Evolutionary conservation across 345 rosid species (phyloP), one percentile per base, ranked within the genome.

Genomic region (Fremontodendron californicum): DNA sequence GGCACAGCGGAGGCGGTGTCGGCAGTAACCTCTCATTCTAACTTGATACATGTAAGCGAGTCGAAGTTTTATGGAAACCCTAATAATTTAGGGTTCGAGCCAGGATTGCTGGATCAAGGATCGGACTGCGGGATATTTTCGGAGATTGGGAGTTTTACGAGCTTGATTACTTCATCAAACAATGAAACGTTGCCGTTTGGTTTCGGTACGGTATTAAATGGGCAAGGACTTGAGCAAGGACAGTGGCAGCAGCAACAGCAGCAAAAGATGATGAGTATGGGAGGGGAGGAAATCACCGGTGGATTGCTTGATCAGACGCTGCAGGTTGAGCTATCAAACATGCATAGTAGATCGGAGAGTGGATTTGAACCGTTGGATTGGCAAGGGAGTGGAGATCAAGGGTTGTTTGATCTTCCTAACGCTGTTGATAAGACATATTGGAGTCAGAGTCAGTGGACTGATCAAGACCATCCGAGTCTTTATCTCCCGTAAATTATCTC

Each of bases 291-390:
- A 55, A 74, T 80, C 37, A 81, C 54, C 8, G 83, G 81, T 11
- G 86, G 86, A 55, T 78, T 88, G 82, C 74, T 84, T 42, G 86
- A 89, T 87, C 93, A 78, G 82, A 89, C 89, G 79, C 83, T 78
- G 35, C 86, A 78, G 71, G 73, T 46, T 13, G 93, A 89, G 66
- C 61, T 82, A 21, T 54, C 87, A 6, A 80, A 61, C 3, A 49
- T 83, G 75, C 77, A 55, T 45, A 74, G 46, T 49, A 84, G 85
- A 80, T 68, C 84, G 23, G 78, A 77, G 16, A 77, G 76, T 70
- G 89, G 88, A 37, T 92, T 89, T 75, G 96, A 88, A 27, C 76
- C 88, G 81, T 84, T 91, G 89, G 99, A 95, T 85, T 95, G 99
- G 96, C 94, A 86, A 39, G 87, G 80, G 19, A 89, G 85, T 23